phyloP scores from a whole-genome alignment of 176 grass and related monocot genomes.

The Chloris gayana region DNA sequence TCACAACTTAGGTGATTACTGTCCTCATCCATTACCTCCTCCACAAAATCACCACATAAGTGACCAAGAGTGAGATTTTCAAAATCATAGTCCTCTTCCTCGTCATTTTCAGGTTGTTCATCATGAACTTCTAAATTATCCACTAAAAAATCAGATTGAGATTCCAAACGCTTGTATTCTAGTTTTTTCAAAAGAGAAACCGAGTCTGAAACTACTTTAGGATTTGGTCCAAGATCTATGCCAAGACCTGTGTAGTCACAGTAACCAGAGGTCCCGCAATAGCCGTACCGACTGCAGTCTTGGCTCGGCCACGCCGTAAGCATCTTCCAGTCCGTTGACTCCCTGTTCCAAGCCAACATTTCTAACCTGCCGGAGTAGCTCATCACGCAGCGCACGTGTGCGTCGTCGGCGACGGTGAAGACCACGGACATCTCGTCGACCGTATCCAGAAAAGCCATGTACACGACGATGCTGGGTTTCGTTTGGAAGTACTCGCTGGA shows the following conservation, averaged over 20 bases:
- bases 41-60: no score
- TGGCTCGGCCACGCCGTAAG: neutral
- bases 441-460: neutral
- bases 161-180: no score
- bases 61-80: no score
- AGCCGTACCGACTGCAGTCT: conserved; percentile 14
- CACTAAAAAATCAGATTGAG: no score
- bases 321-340: neutral
- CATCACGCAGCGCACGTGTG: conserved; percentile 1
- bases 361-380: neutral
- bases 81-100: no score
- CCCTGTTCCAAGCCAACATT: neutral
- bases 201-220: no score
- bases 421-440: neutral
- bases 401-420: conserved; percentile 7
- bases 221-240: no score
- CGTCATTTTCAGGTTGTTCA: no score
- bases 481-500: neutral
- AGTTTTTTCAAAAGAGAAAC: no score
- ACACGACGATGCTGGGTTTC: neutral
- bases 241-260: conserved; percentile 41
- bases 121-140: no score
- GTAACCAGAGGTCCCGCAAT: conserved; percentile 41
- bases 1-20: no score
- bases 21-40: no score